These are phyloP conservation scores for Aspergillus novoparasiticus DNA, from an alignment of 2,329 filamentous ascomycete genomes.

Conservation along the genomic window DNA sequence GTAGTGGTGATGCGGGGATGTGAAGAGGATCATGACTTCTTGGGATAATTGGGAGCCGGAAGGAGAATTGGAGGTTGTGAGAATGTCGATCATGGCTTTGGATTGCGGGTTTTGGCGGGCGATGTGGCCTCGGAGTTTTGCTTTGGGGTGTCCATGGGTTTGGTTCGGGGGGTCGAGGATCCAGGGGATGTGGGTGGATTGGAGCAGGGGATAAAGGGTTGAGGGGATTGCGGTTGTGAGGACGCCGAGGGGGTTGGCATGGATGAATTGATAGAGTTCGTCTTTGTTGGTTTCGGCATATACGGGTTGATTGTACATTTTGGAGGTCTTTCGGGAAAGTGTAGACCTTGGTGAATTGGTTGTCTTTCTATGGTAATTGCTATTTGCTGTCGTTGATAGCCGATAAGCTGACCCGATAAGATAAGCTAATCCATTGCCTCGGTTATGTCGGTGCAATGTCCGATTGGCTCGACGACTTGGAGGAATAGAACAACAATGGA, in stretches of 20 bases:
- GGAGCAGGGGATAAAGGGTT: not conserved
- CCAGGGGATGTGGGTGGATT: not conserved
- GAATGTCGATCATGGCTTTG: not conserved
- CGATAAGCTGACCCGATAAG: not conserved
- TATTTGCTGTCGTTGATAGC: not conserved
- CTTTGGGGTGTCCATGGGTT: rapidly evolving
- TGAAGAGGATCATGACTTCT: not conserved
- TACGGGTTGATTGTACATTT: not conserved
- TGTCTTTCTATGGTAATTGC: too few species aligned
- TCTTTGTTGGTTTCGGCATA: not conserved
- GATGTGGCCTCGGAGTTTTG: not conserved
- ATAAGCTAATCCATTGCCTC: not conserved
- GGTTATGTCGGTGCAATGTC: not conserved
- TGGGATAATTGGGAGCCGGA: not conserved
- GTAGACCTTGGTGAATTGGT: not conserved
- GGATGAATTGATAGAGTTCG: not conserved
- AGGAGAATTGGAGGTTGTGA: not conserved
- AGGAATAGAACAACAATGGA: too few species aligned
- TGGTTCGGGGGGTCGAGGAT: not conserved
- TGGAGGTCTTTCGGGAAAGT: not conserved
- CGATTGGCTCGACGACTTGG: not conserved
- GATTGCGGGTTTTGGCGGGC: not conserved
- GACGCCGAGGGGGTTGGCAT: not conserved
- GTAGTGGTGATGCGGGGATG: not conserved
- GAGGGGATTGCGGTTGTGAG: not conserved